Base-by-base conservation (phyloP, 306 rosid species). In the Cucurbita ficifolia region DNA sequence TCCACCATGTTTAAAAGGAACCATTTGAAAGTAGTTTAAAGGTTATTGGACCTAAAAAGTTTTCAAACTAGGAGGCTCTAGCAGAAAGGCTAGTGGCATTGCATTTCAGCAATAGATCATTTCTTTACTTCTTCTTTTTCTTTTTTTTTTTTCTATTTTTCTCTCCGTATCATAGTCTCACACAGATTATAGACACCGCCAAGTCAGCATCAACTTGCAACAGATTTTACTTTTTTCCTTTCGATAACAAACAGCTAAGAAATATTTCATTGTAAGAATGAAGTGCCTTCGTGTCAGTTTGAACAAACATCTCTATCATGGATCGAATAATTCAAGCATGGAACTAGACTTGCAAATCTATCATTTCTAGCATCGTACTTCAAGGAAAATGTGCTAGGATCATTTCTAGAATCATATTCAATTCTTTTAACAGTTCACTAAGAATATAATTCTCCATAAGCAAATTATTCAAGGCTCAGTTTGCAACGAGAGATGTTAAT, bases 401-500 rank as follows among this genome's bases (percentile, higher is more conserved):
- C n/a, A 45, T 67, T 8, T 21, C 43, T 35, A 60, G 67, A 16
- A 45, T 7, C 14, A 38, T 40, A 6, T 64, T 64, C 7, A 18
- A 64, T 40, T 38, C 4, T 6, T n/a, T 65, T 45, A 40, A 45
- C 40, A 68, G 39, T 22, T 68, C 18, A 24, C 13, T 22, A 22
- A 21, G 19, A 22, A 7, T 21, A 6, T 12, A 8, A 24, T 49
- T 69, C 5, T 8, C 42, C 10, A 24, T 48, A 7, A 69, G 45
- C 40, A 69, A 69, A 64, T 5, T 40, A 64, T 24, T 29, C 45
- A 49, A 48, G 59, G 18, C 56, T 68, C 45, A 9, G 58, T 33
- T 48, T 16, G 29, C 58, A 57, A 83, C 42, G 51, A 65, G 36
- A 70, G 17, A 77, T 40, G 71, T 68, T 67, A 48, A 45, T 60